These are phyloP conservation scores for Raphanus hybrid DNA, from an alignment of 441 rosid genomes.

Conservation along the genomic window DNA sequence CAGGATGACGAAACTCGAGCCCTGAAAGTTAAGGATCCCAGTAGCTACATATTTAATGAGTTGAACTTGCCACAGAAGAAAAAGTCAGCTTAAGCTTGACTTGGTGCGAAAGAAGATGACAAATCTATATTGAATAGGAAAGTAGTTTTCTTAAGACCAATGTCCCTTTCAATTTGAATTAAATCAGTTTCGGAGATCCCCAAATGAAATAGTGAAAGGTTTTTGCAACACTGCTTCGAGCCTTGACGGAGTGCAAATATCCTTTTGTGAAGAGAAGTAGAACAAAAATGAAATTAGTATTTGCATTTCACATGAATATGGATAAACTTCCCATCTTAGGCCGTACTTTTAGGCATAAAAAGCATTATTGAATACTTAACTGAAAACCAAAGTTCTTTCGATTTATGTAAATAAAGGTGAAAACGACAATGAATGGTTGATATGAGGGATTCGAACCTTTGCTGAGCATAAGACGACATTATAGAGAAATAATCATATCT, in stretches of 20 bases:
- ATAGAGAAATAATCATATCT: conserved; percentile 31
- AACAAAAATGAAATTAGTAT: neutral
- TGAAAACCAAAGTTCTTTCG: neutral
- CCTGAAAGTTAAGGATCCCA: neutral
- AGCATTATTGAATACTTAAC: neutral
- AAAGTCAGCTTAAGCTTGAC: neutral
- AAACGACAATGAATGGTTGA: conserved; percentile 40
- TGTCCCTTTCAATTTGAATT: neutral
- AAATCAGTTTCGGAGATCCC: neutral
- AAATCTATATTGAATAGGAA: neutral
- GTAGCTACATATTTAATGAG: neutral
- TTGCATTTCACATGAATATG: neutral
- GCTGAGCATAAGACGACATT: conserved; percentile 35
- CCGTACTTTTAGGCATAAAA: neutral
- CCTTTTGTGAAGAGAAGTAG: neutral
- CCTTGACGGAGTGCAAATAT: neutral
- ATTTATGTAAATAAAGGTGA: conserved; percentile 38
- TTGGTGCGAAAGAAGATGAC: neutral
- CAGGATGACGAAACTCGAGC: neutral
- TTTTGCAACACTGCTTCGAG: neutral
- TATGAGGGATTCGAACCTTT: conserved; percentile 37
- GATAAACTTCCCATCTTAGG: neutral
- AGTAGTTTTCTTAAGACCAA: neutral
- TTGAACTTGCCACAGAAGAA: neutral
- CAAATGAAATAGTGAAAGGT: neutral